Percentiles rank a stretch among this genome's conserved stretches.
phyloP scores from a whole-genome alignment of 768 basidiomycete species.

The Suillus hirtellus region DNA sequence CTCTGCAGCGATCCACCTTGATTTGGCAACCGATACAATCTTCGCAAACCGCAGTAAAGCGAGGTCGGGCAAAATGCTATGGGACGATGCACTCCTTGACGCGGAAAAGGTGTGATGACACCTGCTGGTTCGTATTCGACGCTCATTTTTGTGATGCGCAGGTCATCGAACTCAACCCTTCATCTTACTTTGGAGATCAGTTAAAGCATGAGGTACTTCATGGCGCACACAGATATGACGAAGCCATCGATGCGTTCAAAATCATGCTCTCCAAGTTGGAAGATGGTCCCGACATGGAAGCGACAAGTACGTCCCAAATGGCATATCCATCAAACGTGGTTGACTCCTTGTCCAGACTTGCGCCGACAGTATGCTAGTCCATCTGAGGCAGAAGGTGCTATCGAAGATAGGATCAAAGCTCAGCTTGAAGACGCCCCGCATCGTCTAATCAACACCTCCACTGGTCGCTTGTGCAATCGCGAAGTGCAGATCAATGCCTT shows the following conservation, averaged over 20 bases:
- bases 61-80: neutral
- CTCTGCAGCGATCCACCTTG: neutral
- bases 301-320: neutral
- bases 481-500: neutral
- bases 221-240: neutral
- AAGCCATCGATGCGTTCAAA: neutral
- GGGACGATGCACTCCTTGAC: neutral
- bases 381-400: neutral
- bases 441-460: neutral
- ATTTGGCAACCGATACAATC: neutral
- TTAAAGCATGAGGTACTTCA: neutral
- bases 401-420: neutral
- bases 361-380: neutral
- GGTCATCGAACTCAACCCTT: neutral
- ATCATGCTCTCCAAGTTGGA: neutral
- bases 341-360: neutral
- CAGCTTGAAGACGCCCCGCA: neutral
- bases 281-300: neutral
- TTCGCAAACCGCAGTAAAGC: constrained; percentile 1
- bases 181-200: neutral
- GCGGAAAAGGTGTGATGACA: neutral
- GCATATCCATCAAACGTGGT: neutral
- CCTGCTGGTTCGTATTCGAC: neutral
- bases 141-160: neutral
- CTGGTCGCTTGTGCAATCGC: neutral